These are phyloP conservation scores for Botrytis elliptica DNA, from an alignment of 2,329 filamentous ascomycete species.

Conservation along the genomic window DNA sequence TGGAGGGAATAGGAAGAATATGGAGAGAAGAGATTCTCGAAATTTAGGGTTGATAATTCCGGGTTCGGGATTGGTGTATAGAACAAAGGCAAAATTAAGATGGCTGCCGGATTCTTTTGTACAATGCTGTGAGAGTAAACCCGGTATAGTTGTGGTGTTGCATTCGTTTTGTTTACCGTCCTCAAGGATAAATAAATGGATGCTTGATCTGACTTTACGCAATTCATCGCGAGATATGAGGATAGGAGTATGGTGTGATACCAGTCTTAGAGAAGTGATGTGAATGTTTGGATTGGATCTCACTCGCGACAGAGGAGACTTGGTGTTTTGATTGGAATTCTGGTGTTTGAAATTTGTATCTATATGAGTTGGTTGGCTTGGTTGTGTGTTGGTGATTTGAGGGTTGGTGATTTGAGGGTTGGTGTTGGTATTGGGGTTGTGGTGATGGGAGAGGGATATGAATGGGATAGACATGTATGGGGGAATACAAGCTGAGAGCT, in stretches of 20 bases:
- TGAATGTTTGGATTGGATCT: neutral
- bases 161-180: neutral
- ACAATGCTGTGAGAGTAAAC: neutral
- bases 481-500: neutral
- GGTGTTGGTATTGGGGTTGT: too few species aligned
- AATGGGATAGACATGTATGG: neutral
- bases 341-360: too few species aligned
- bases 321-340: neutral
- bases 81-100: neutral
- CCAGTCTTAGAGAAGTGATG: neutral
- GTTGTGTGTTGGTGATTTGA: neutral
- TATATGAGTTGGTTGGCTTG: neutral
- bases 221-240: neutral
- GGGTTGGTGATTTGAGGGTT: neutral
- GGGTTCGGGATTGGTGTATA: neutral
- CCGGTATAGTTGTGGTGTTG: neutral
- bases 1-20: neutral
- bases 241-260: neutral
- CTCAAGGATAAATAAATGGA: neutral
- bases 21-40: neutral
- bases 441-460: too few species aligned
- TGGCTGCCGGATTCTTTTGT: neutral
- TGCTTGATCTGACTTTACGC: neutral
- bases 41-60: neutral
- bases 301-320: neutral